Base-by-base conservation (phyloP, 805 yeast species). In the Komagataella mondaviorum region DNA sequence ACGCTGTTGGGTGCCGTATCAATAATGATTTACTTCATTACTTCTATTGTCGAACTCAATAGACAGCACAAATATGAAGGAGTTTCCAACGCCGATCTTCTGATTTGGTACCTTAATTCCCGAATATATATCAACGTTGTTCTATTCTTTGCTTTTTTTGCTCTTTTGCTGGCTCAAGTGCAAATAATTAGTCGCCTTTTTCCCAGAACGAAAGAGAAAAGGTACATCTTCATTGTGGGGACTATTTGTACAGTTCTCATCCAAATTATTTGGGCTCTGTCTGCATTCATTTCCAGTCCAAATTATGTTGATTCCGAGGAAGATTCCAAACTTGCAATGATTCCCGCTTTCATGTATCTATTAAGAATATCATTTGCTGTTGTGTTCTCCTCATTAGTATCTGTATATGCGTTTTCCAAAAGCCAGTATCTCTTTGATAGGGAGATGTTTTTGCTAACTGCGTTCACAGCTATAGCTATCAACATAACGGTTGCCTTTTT, bases 311-410 rank as follows among this genome's bases (percentile, higher is more conserved):
- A 63, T 12, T 56, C 60, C 16, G 67, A 63, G 20, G 60, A 57
- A 3, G 72, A 68, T 44, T 71, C 68, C 53, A 67, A 73, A 1
- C 69, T 79, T 46, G 80, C 81, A 17, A 77, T 83, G 22, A 59
- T 85, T 12, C 86, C 90, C 0, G 86, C 90, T 0, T 84, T 87
- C 62, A 81, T 81, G 30, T 87, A 86, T 59, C 68, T 87, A 48
- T 73, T 85, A 46, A 72, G 91, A 53, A 85, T 87, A 46, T 83
- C 90, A 4, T 71, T 85, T 58, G 75, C 86, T 2, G 74, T 84
- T 43, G 71, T 85, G 58, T 87, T 81, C 64, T 81, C 87, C 2
- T 80, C 81, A 7, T 70, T 85, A 46, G 73, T 85, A 36, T 67
- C 76, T 8, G 79, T 81, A 20, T 81, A 75, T 59, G 66, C 78